Evolutionary conservation across 176 grass and related monocot species (phyloP).

Genomic region (Dendrocalamus sinicus): DNA sequence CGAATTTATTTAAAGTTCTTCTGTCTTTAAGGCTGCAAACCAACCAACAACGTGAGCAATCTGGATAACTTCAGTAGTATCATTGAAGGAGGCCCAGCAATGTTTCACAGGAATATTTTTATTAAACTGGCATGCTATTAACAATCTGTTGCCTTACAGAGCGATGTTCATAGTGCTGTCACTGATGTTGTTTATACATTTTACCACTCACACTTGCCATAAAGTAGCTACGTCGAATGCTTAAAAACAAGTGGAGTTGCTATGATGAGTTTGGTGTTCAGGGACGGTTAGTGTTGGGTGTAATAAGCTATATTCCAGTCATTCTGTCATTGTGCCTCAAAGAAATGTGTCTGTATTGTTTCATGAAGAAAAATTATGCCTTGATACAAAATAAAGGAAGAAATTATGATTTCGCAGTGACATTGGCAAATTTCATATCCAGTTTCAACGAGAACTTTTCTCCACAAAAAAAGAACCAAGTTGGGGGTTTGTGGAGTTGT

Average conservation of each 20-base stretch:
- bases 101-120: constrained; percentile 23
- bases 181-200: constrained; percentile 9
- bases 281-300: not conserved
- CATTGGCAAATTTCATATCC: not conserved
- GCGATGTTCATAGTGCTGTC: not conserved
- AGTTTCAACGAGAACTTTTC: not conserved
- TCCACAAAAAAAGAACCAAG: not conserved
- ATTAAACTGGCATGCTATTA: not conserved
- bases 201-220: too few species aligned
- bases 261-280: not conserved
- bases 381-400: not conserved
- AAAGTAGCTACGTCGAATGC: too few species aligned
- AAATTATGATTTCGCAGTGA: not conserved
- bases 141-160: not conserved
- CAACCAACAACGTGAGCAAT: constrained; percentile 26
- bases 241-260: not conserved
- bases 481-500: not conserved
- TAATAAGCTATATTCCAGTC: not conserved
- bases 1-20: not conserved
- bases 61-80: not conserved
- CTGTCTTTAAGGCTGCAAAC: constrained; percentile 14
- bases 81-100: not conserved
- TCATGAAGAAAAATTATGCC: not conserved
- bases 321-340: not conserved
- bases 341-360: not conserved